Evolutionary conservation across 768 basidiomycete genomes (phyloP).

Genomic region (Tylopilus balloui): DNA sequence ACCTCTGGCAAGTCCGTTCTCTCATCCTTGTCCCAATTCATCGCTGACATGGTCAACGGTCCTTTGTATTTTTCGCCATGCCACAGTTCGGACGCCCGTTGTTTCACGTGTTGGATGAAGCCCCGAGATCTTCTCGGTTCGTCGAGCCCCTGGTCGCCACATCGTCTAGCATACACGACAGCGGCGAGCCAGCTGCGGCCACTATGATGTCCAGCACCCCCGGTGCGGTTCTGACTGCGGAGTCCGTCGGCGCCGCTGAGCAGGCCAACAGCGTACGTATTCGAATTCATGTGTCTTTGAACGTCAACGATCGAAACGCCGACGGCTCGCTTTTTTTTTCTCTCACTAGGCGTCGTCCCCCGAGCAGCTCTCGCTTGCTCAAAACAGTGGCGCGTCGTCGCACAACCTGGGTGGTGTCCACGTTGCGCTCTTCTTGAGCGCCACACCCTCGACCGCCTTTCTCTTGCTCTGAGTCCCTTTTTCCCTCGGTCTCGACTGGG

Average conservation of each 20-base stretch:
- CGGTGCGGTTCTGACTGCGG: not conserved
- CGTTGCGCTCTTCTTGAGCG: constrained; percentile 1
- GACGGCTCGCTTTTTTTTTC: not conserved
- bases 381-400: constrained; percentile 10
- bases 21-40: not conserved
- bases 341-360: not conserved
- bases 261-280: not conserved
- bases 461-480: not conserved
- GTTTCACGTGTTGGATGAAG: constrained; percentile 11
- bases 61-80: constrained; percentile 9
- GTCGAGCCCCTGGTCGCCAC: not conserved
- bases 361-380: not conserved
- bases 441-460: not conserved
- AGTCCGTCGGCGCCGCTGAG: not conserved
- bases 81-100: constrained; percentile 20
- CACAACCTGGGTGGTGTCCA: constrained; percentile 7
- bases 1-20: constrained; percentile 12
- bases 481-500: not conserved
- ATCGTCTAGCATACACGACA: not conserved
- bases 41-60: not conserved
- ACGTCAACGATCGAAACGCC: not conserved
- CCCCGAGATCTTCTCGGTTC: not conserved
- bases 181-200: not conserved
- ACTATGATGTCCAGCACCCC: not conserved
- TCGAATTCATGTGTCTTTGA: not conserved